Base-by-base conservation (phyloP, 352 stramenopile species). In the Peronosclerospora sorghi region DNA sequence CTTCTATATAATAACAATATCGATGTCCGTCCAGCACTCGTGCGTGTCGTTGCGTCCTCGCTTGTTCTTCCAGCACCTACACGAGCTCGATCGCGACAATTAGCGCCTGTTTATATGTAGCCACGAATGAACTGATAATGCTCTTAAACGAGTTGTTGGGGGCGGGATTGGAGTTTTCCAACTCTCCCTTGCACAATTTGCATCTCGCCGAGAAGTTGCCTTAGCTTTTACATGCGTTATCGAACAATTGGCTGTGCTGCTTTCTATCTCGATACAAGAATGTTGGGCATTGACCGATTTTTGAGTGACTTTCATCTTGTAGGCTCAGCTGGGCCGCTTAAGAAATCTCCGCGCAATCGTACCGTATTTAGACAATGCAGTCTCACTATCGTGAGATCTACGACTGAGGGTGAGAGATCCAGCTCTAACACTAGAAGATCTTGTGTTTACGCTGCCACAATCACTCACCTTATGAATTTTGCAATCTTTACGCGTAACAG, bases 401-500 rank as follows among this genome's bases (percentile, higher is more conserved):
- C 12, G 15, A 57, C 7, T 6, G 37, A 32, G 0, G 54, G 46
- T 13, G 43, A 23, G 12, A 45, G 30, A 12, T 65, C 51, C 17
- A 73, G 28, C 35, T 68, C 62, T 49, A 48, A 47, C 54, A 68
- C 54, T 32, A 66, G 39, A 9, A 18, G 35, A 39, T 26, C 21
- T 26, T 6, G 21, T 7, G 4, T 7, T 26, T 3, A 26, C 21
- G 36, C 40, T 54, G 39, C 32, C 39, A 24, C 14, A 32, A 51
- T 51, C 35, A 18, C 32, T 48, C 32, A 54, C 17, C 41, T 35
- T 29, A 4, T 51, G 9, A 8, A 21, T 54, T 20, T 44, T 49
- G 35, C 26, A 51, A 15, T 8, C 30, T 18, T 41, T 34, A 36
- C 52, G 42, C 12, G 24, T 14, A 12, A 47, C 5, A 24, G 51